Evolutionary conservation across 345 rosid genomes (phyloP).

Genomic region (Melaleuca quinquenervia): DNA sequence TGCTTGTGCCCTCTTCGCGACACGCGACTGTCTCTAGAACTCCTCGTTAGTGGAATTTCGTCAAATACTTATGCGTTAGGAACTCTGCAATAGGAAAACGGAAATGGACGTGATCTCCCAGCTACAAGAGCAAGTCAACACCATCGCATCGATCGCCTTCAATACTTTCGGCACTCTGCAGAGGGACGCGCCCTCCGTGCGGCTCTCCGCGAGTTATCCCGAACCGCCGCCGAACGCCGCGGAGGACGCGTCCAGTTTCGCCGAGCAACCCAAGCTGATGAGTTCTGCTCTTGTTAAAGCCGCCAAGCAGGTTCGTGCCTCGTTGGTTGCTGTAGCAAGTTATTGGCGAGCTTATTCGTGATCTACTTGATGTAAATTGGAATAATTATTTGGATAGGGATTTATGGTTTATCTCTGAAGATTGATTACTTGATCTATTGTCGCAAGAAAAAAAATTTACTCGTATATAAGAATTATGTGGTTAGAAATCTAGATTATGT

Average conservation of each 20-base stretch:
- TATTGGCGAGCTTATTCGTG: fast-evolving
- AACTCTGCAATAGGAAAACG: not conserved
- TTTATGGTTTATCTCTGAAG: not conserved
- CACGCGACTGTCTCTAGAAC: not conserved
- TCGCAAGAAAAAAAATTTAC: not conserved
- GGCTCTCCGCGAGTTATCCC: constrained; percentile 75
- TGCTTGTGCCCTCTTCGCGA: not conserved
- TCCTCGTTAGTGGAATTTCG: not conserved
- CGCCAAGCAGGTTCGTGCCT: constrained; percentile 64
- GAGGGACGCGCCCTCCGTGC: constrained; percentile 77
- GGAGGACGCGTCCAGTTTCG: constrained; percentile 36
- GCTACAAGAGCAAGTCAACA: constrained; percentile 83
- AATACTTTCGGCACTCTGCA: constrained; percentile 77
- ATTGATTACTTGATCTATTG: not conserved
- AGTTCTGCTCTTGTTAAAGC: constrained; percentile 80
- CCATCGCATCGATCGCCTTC: constrained; percentile 60
- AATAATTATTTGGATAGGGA: not conserved
- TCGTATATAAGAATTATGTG: not conserved
- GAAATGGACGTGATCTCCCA: constrained; percentile 88
- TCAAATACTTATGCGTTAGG: not conserved
- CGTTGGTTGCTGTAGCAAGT: not conserved
- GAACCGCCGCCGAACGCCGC: constrained; percentile 54
- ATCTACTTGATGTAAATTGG: not conserved
- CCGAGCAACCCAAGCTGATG: constrained; percentile 72
- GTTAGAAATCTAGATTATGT: not conserved